phyloP scores from a whole-genome alignment of 73 alveolate species.

The Stentor roeselii region DNA sequence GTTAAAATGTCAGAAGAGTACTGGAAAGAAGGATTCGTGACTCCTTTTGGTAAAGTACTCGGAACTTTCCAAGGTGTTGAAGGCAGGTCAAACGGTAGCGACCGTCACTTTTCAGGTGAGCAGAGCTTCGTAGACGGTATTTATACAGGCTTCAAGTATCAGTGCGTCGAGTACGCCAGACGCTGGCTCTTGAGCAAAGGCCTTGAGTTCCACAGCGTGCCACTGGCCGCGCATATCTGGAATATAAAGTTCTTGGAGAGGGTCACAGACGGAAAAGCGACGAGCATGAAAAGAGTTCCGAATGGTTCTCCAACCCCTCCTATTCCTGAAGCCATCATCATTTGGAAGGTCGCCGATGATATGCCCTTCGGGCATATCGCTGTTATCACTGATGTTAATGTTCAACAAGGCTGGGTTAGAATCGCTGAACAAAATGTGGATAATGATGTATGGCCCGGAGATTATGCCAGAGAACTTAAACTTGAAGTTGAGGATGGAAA shows the following conservation, averaged over 20 bases:
- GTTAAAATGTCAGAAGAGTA: too few relatives aligned
- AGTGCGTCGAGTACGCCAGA: background rate
- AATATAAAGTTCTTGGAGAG: background rate
- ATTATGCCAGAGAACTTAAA: background rate
- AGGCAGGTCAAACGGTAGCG: constrained; percentile 4
- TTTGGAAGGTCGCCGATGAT: background rate
- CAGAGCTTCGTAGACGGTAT: background rate
- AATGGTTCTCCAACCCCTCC: background rate
- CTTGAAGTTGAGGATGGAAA: background rate
- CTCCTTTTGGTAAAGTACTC: background rate
- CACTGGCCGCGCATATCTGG: constrained; percentile 3
- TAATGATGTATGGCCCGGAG: background rate
- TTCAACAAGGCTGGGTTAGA: background rate
- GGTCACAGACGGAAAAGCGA: background rate
- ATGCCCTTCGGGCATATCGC: background rate
- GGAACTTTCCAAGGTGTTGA: background rate
- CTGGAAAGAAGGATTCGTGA: background rate
- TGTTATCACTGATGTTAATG: background rate
- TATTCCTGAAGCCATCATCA: background rate
- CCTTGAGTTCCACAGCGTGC: background rate
- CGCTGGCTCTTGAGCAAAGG: background rate
- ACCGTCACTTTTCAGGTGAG: background rate
- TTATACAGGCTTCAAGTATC: background rate
- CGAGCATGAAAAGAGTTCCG: background rate
- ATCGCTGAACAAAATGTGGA: background rate